Evolutionary conservation across 495 filamentous ascomycete genomes (phyloP), one percentile per base, ranked within the genome.

Genomic region (Trichoderma asperelloides): DNA sequence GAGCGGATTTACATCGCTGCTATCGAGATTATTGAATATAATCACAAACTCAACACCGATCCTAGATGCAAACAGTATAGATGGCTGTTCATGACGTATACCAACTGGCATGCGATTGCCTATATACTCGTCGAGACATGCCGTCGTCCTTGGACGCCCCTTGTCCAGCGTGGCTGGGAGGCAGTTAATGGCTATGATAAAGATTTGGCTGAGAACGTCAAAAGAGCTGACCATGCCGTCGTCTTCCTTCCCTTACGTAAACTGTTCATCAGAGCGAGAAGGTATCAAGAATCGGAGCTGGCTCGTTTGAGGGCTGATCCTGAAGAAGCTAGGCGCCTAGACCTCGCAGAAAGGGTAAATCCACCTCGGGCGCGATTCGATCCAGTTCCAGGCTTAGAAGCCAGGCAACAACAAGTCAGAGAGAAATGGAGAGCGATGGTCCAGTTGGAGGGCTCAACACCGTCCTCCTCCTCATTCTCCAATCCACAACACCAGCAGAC

Each of bases 81-180:
- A 28, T 96, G 92, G 92, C 82, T 93, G 11, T 93, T 92, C 77
- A 83, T 87, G 71, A 91, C 87, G 0, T 92, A 93, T 73, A 87
- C 88, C 23, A 90, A 94, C 67, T 92, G 89, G 88, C 89, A 94
- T 68, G 90, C 91, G 5, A 82, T 95, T 3, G 89, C 88, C 2
- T 91, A 90, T 70, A 80, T 88, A 4, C 75, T 96, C 11, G 84
- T 91, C 0, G 94, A 97, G 71, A 81, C 96, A 4, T 89, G 89
- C 71, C 84, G 89, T 28, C 86, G 91, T 27, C 86, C 88, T 23
- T 84, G 86, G 87, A 70, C 79, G 12, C 72, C 76, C 28, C 80
- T 89, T 15, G 89, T 91, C 1, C 90, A 96, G 65, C 85, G 93
- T 3, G 92, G 89, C 2, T 98, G 94, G 94, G 75, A 77, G 15